Base-by-base conservation (phyloP, 176 grass and related monocot species). In the Bromus sterilis region DNA sequence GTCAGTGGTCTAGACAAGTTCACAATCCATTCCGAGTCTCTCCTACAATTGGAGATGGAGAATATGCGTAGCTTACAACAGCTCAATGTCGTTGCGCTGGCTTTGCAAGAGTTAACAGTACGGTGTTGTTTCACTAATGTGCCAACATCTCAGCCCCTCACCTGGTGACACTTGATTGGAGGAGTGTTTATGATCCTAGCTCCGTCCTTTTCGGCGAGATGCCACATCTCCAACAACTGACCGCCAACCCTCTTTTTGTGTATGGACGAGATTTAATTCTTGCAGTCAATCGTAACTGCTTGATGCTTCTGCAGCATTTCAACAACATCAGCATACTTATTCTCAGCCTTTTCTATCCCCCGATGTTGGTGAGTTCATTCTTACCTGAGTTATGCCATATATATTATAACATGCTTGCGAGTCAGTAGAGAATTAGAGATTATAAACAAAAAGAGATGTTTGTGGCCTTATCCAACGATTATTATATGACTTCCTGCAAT, bases 61-160 rank as follows among this genome's bases (percentile, higher is more conserved):
- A 0, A 33, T 8, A 2, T 84, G 49, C 28, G 5, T n/a, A 36
- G 8, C 7, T 4, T 77, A 36, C 25, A 2, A 26, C 48, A 26
- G 48, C 16, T 84, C 48, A 34, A 26, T 12, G 13, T 84, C 4
- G 36, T 69, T 26, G 74, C 74, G 3, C 62, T 20, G 0, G 25
- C 12, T 14, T 39, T 74, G 3, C 0, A 37, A 8, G 2, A 8
- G 7, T 21, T 83, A 4, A 4, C 4, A 2, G 11, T 75, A 21
- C 0, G 0, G 1, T 0, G 0, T 0, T 74, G 69, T 41, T 75
- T 83, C 12, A 2, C 1, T 1, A 0, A 5, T 39, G 1, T 14
- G 41, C 56, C 43, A 2, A 41, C 43, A 76, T 83, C 11, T 66
- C 71, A 21, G 36, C 63, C 14, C 48, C 35, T 21, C 20, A 25